These are phyloP conservation scores for Leccinum proliferum DNA, from an alignment of 1,284 basidiomycete genomes.

Conservation along the genomic window DNA sequence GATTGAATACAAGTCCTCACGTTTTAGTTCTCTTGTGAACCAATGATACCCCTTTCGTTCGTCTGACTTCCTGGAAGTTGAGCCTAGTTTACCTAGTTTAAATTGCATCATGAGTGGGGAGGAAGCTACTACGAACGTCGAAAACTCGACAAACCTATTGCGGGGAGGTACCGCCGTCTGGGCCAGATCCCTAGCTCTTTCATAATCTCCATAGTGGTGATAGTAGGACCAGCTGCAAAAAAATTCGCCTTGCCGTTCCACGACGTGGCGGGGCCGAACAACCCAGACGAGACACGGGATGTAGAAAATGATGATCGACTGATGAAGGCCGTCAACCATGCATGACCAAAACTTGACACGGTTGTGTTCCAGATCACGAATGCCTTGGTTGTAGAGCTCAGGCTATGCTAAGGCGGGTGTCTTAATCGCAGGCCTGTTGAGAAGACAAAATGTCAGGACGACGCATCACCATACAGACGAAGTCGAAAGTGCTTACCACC, in stretches of 20 bases:
- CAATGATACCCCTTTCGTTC: conserved; percentile 19
- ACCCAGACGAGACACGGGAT: too few relatives aligned
- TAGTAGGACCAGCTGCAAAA: conserved; percentile 29
- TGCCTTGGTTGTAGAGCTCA: too few relatives aligned
- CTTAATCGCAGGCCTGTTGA: too few relatives aligned
- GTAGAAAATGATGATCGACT: too few relatives aligned
- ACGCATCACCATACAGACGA: too few relatives aligned
- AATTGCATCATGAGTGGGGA: neutral
- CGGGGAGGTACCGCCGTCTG: conserved; percentile 9
- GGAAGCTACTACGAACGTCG: neutral
- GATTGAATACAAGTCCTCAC: conserved; percentile 3
- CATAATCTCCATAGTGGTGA: conserved; percentile 32
- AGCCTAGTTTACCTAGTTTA: conserved; percentile 6
- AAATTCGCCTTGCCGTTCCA: conserved; percentile 14
- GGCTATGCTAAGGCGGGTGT: too few relatives aligned
- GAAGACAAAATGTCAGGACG: too few relatives aligned
- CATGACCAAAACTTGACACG: too few relatives aligned
- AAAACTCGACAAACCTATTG: conserved; percentile 10
- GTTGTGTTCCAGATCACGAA: too few relatives aligned
- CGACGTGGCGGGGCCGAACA: too few relatives aligned
- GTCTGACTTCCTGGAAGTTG: conserved; percentile 22
- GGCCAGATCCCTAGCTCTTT: conserved; percentile 27
- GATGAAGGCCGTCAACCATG: too few relatives aligned
- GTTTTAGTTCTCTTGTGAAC: conserved; percentile 13
- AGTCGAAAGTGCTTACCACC: too few relatives aligned